A percentile compares a stretch with the other conserved stretches of the same genome.
phyloP scores from a whole-genome alignment of 768 basidiomycete genomes.

The Coprinellus micaceus region DNA sequence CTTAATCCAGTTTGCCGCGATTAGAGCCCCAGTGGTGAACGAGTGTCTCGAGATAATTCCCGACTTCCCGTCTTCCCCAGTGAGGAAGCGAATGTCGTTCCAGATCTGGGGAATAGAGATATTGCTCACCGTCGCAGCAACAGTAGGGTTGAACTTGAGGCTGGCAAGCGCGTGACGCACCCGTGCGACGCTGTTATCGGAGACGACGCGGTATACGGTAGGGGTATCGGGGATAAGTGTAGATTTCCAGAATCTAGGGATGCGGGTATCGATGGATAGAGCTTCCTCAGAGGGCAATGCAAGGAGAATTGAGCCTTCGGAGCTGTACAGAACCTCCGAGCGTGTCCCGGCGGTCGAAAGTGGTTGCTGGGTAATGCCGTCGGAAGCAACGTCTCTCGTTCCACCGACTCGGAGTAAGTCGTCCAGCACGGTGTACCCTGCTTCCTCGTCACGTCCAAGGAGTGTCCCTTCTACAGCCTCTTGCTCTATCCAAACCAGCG shows the following conservation, averaged over 20 bases:
- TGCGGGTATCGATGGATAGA: slow-evolving; percentile 49
- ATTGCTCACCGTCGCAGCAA: slow-evolving; percentile 66
- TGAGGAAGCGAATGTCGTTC: slow-evolving; percentile 75
- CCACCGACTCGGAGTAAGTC: neutral
- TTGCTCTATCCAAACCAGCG: slow-evolving; percentile 63
- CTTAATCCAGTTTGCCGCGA: slow-evolving; percentile 75
- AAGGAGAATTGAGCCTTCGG: slow-evolving; percentile 44
- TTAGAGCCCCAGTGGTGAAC: slow-evolving; percentile 61
- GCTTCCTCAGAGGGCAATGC: slow-evolving; percentile 41
- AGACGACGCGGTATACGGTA: slow-evolving; percentile 51
- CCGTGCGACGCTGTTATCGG: slow-evolving; percentile 47
- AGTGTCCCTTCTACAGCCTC: slow-evolving; percentile 47
- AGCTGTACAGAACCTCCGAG: slow-evolving; percentile 40
- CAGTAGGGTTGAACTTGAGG: slow-evolving; percentile 63
- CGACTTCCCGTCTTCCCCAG: slow-evolving; percentile 75
- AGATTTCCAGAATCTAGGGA: slow-evolving; percentile 76
- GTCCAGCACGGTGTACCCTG: slow-evolving; percentile 7
- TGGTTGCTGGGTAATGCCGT: slow-evolving; percentile 3
- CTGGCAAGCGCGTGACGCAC: slow-evolving; percentile 54
- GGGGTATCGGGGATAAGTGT: slow-evolving; percentile 54
- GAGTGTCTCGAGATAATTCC: slow-evolving; percentile 79
- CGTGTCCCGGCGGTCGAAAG: neutral
- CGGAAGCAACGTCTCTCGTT: slow-evolving; percentile 19
- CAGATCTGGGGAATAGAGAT: slow-evolving; percentile 65
- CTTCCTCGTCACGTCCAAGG: slow-evolving; percentile 15